Base-by-base conservation (phyloP, 2,329 filamentous ascomycete species). In the Metarhizium brunneum region DNA sequence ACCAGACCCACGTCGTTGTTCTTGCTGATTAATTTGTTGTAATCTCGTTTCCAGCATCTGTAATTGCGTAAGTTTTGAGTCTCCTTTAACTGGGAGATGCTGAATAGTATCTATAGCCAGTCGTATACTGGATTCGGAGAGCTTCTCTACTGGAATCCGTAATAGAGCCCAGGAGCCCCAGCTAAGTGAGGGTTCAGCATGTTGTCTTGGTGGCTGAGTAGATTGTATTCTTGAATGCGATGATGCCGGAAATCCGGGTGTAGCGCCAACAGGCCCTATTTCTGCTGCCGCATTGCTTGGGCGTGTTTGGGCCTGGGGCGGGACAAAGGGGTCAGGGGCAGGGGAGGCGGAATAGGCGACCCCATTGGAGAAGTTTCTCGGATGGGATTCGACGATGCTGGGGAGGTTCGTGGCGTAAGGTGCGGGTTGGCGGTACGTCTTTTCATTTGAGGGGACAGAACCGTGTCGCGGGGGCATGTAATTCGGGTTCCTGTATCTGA, bases 111-210 rank as follows among this genome's bases (percentile, higher is more conserved):
- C 54, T 38, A 56, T 56, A 35, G 45, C 36, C 11, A 56, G 29
- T 36, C 54, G 54, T 50, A 53, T 47, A 14, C 14, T 30, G 5
- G 54, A 53, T 25, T 56, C 54, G 3, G 54, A 43, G 36, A 53
- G 5, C 5, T 6, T 30, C 45, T 29, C 25, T 4, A 48, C 10
- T 48, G n/a, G 10, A 4, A 29, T 14, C 1, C 10, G 3, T 20
- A 14, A n/a, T 13, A 38, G 43, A 35, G 42, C n/a, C 16, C 16
- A 13, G 52, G 29, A 18, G 43, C 30, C 3, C n/a, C 6, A 35
- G 16, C 6, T 40, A 18, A 10, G 14, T n/a, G 35, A 25, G 7
- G 40, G 38, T 40, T 10, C 18, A 18, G 13, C 45, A 8, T 10
- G 25, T 29, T 18, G 25, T 29, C 43, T 52, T 6, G 25, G 25